phyloP scores from a whole-genome alignment of 2,329 filamentous ascomycete species.

The Colletotrichum orchidophilum region DNA sequence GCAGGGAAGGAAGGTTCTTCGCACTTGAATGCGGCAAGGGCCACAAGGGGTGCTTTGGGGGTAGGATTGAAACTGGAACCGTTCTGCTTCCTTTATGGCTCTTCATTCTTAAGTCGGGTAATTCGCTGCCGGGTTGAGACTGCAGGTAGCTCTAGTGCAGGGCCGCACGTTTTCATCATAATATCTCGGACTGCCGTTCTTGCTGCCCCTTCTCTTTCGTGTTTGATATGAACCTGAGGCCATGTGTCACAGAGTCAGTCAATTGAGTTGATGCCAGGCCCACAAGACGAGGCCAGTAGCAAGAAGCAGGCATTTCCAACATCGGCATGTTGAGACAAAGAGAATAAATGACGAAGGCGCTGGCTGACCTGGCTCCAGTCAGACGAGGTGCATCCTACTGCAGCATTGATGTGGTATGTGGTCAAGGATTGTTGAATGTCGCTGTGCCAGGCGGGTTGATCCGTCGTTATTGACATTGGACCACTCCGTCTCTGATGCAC shows the following conservation, averaged over 20 bases:
- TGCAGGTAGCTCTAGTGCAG: not conserved
- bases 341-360: not conserved
- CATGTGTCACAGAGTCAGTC: not conserved
- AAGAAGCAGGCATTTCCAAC: not conserved
- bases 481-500: too few relatives aligned
- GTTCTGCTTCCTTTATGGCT: too few relatives aligned
- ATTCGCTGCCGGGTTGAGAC: not conserved
- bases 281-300: not conserved
- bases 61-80: not conserved
- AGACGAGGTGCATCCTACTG: not conserved
- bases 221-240: not conserved
- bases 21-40: not conserved
- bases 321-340: not conserved
- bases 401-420: not conserved
- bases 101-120: not conserved
- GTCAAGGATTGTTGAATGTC: not conserved
- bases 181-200: not conserved
- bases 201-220: not conserved
- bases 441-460: not conserved
- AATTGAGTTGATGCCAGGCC: not conserved
- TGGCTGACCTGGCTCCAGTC: not conserved
- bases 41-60: too few relatives aligned
- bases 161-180: not conserved
- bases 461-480: not conserved
- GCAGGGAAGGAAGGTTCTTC: constrained; percentile 40